Evolutionary conservation across 2,329 filamentous ascomycete species (phyloP).

Genomic region (Penicillium sp.): DNA sequence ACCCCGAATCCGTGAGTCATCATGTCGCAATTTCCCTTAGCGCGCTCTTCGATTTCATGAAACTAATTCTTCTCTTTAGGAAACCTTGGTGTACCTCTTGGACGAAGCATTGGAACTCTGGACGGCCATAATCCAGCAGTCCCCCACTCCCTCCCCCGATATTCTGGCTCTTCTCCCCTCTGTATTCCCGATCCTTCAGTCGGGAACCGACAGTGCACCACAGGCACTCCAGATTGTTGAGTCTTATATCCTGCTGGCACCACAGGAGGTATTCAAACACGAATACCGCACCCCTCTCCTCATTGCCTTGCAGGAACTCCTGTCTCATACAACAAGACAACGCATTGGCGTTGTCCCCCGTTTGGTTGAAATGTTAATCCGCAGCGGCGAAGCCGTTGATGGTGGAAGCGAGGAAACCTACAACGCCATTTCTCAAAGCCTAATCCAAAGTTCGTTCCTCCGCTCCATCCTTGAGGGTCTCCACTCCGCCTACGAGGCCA

Average conservation of each 20-base stretch:
- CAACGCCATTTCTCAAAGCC: conserved; percentile 62
- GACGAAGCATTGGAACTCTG: conserved; percentile 92
- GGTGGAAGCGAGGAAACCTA: conserved; percentile 57
- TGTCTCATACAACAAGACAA: conserved; percentile 39
- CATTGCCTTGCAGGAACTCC: conserved; percentile 40
- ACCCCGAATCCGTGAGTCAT: conserved; percentile 64
- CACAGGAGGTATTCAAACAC: conserved; percentile 44
- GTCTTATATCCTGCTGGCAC: conserved; percentile 67
- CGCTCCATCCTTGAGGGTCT: conserved; percentile 64
- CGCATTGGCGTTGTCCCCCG: conserved; percentile 43
- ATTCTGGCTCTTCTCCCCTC: conserved; percentile 63
- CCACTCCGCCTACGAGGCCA: conserved; percentile 67
- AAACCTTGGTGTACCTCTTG: conserved; percentile 74
- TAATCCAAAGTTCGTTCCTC: conserved; percentile 63
- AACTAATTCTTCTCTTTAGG: conserved; percentile 30
- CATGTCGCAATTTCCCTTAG: background rate
- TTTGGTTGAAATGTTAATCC: conserved; percentile 64
- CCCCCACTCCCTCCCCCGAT: conserved; percentile 57
- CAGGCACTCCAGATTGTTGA: conserved; percentile 65
- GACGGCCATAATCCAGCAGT: conserved; percentile 69
- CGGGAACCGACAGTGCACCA: conserved; percentile 62
- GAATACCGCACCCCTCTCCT: conserved; percentile 38
- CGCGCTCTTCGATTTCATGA: background rate
- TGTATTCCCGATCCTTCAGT: conserved; percentile 65
- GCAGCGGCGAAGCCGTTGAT: conserved; percentile 61